Conservation (phyloP, 202 grass and related monocot genomes). For the Hordeum pubiflorum region DNA sequence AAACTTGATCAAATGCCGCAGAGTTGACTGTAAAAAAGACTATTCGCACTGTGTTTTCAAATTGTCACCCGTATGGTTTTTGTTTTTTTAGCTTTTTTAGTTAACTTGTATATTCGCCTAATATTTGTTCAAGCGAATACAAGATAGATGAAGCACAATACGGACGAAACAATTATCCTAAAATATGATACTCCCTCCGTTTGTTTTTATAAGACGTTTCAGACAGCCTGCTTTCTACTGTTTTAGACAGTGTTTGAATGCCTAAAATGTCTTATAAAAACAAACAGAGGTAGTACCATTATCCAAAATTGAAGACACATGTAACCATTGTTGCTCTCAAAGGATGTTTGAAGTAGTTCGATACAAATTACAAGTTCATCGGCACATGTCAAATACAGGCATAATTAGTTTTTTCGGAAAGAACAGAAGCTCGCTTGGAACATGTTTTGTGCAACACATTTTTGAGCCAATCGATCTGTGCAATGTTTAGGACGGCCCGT, state of each 20-base stretch:
- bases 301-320: neutral
- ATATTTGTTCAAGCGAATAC: neutral
- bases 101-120: neutral
- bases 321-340: neutral
- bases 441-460: neutral
- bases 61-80: no score
- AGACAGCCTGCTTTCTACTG: no score
- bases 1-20: no score
- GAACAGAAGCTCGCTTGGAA: neutral
- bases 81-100: no score
- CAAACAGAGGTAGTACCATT: no score
- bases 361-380: neutral
- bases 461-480: neutral
- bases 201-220: no score
- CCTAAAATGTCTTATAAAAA: no score
- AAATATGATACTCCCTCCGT: no score
- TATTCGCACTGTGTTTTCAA: no score
- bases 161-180: neutral
- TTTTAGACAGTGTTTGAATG: no score
- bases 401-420: neutral
- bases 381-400: neutral
- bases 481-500: constrained; percentile 46
- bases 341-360: neutral
- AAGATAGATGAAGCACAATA: neutral
- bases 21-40: no score